Conservation (phyloP, 345 rosid genomes). For the Punica granatum region DNA sequence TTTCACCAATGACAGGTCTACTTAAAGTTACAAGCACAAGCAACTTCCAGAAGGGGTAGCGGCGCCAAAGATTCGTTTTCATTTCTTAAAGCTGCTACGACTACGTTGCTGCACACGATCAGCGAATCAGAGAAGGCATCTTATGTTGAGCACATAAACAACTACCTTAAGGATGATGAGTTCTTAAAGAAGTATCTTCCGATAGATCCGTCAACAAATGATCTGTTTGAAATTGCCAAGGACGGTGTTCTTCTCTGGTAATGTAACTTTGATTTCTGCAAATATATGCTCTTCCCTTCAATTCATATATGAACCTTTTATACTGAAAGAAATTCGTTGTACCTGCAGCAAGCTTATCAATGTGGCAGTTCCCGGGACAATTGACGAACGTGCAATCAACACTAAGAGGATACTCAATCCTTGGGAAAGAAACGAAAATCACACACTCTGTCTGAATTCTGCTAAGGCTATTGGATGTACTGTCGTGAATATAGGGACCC, state of each 20-base stretch:
- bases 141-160: conserved; percentile 85
- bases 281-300: conserved; percentile 4
- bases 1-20: conserved; percentile 44
- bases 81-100: conserved; percentile 91
- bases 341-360: conserved; percentile 86
- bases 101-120: conserved; percentile 87
- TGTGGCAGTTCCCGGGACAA: conserved; percentile 98
- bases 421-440: conserved; percentile 98
- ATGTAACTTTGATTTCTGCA: conserved; percentile 1
- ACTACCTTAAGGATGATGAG: conserved; percentile 72
- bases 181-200: conserved; percentile 72
- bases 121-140: conserved; percentile 94
- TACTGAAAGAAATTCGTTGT: conserved; percentile 4
- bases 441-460: conserved; percentile 91
- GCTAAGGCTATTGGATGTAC: conserved; percentile 99
- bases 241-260: conserved; percentile 97
- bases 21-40: conserved; percentile 79
- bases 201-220: conserved; percentile 73
- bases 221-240: conserved; percentile 88
- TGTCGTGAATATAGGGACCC: conserved; percentile 91
- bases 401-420: conserved; percentile 94
- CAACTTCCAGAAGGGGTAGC: conserved; percentile 67
- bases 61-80: conserved; percentile 81
- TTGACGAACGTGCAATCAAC: conserved; percentile 94
- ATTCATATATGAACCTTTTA: not conserved